phyloP scores from a whole-genome alignment of 1,284 basidiomycete genomes.

The Tilletia setariae region DNA sequence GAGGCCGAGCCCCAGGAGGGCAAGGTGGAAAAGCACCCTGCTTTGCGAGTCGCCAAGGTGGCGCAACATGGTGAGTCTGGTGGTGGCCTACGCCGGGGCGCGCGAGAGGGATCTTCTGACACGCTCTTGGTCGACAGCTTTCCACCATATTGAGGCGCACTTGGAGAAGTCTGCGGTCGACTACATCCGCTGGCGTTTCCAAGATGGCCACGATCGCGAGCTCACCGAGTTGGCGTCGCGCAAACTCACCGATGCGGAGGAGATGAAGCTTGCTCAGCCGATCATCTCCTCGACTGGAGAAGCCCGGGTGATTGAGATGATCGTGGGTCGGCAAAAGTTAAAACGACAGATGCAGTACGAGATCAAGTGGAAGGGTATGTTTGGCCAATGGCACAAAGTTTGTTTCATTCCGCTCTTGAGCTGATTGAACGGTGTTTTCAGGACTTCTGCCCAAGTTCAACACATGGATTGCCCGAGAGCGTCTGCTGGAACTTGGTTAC shows the following conservation, averaged over 20 bases:
- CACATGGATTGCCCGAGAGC: constrained; percentile 88
- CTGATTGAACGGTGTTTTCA: constrained; percentile 32
- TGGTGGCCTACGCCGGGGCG: constrained; percentile 60
- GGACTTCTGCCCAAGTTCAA: constrained; percentile 91
- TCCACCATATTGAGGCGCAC: constrained; percentile 53
- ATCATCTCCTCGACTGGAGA: constrained; percentile 90
- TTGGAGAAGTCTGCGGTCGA: constrained; percentile 52
- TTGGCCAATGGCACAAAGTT: background rate
- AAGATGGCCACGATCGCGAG: constrained; percentile 96
- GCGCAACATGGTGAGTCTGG: constrained; percentile 83
- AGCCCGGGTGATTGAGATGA: constrained; percentile 78
- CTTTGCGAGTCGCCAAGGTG: constrained; percentile 92
- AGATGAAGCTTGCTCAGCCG: constrained; percentile 74
- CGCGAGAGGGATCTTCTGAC: background rate
- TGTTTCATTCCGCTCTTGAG: background rate
- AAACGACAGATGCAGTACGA: constrained; percentile 92
- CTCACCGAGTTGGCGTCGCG: constrained; percentile 86
- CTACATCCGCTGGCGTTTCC: constrained; percentile 86
- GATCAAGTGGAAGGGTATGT: constrained; percentile 73
- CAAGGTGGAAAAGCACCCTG: constrained; percentile 90
- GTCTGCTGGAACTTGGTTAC: constrained; percentile 83
- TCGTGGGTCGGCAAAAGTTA: constrained; percentile 95
- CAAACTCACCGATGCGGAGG: constrained; percentile 82
- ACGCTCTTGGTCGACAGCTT: constrained; percentile 26
- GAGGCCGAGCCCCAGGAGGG: constrained; percentile 91